Base-by-base conservation (phyloP, 352 stramenopile species). In the Phytophthora ramorum region DNA sequence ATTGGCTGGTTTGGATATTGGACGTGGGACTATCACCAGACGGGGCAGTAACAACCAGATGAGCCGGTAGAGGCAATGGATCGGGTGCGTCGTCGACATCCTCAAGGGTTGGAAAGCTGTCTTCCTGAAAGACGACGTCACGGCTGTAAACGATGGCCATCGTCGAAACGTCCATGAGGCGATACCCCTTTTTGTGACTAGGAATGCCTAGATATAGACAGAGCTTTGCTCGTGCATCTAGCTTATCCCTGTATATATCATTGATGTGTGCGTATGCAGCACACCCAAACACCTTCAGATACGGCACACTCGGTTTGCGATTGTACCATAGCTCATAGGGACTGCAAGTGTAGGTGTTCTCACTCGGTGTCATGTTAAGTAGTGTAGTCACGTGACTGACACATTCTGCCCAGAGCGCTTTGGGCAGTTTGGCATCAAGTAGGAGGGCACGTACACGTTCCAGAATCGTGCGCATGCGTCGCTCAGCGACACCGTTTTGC, bases 391-490 rank as follows among this genome's bases (percentile, higher is more conserved):
- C 17, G 34, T 66, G 48, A 16, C 38, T 3, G 0, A 55, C 9
- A 44, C 48, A 51, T 14, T 63, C 40, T 7, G 46, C 43, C 48
- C 54, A 65, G n/a, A 62, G 28, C 16, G 43, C 1, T 9, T 65
- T 57, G 1, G 58, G 14, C 7, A 55, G 17, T 3, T 37, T 35
- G 1, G 12, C 37, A 8, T 69, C 45, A 22, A 58, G 13, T 17
- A 53, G 19, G 2, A 58, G n/a, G 4, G 60, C 51, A 17, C 19
- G 55, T 0, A 51, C 40, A 4, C 55, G 48, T n/a, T 66, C 56
- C 34, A 66, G 48, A 3, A 66, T 56, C 2, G 55, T 71, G 3
- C 63, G 55, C 63, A 66, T 66, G 13, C 48, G 49, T 0, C 61
- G 45, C 26, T 69, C 46, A 19, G 55, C 63, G 7, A 66, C 56